Evolutionary conservation across 2,329 filamentous ascomycete genomes (phyloP), one percentile per base, ranked within the genome.

Genomic region (Penicillium janthinellum): DNA sequence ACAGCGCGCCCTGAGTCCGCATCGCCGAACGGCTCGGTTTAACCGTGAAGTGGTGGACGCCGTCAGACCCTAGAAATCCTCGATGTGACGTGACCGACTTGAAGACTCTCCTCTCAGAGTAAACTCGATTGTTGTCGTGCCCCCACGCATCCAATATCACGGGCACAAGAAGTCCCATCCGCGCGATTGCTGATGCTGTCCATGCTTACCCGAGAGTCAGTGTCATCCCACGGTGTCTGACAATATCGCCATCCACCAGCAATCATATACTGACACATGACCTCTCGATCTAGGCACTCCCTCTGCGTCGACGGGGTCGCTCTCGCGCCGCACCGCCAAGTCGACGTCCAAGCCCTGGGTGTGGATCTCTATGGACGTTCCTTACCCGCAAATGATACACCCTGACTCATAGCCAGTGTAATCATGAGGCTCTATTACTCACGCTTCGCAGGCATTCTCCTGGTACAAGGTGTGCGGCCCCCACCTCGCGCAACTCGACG

Each of bases 391-490:
- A 31, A 14, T 8, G 7, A 41, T 34, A 42, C 38, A 10, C 11
- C 39, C 22, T 42, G 50, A 53, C 50, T 53, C 52, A 47, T 54
- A 15, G 11, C 31, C 22, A 20, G 31, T 38, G 20, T 15, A 41
- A 41, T 34, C 11, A 47, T 48, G 48, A 38, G 38, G 44, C 35
- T 54, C 39, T 45, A 7, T 41, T 20, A 50, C 41, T 58, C 25
- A 59, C 39, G 3, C 25, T 53, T 42, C 11, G 31, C 35, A 73
- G 70, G 77, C 82, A n/a, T 91, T 93, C 70, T 88, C 83, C 0
- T 93, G 90, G 90, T 93, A 93, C 77, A 94, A 94, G 73, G 85
- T 92, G 1, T 93, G 90, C 70, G 90, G 90, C 0, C 90, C 90
- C 0, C 90, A 93, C 66, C 81, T 92, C 1, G 83, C 89, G 0